Percentiles rank a stretch among this genome's conserved stretches.
These are phyloP conservation scores for Trichothecium roseum DNA, from an alignment of 2,329 filamentous ascomycete species.

Conservation along the genomic window DNA sequence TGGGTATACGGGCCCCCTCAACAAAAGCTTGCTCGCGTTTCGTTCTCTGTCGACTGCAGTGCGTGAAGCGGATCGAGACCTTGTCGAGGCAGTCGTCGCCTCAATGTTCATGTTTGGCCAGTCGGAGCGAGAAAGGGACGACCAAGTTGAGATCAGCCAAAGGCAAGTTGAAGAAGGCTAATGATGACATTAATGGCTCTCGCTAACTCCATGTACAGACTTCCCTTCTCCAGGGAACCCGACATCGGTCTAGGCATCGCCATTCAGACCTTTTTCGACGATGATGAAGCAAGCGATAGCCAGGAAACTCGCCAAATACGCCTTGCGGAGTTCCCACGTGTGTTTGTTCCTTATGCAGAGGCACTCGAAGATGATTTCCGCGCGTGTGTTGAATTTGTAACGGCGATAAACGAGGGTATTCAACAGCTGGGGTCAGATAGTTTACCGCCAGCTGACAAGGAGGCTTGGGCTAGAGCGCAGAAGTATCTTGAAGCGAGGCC, in stretches of 20 bases:
- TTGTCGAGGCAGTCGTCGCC: constrained; percentile 73
- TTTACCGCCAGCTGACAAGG: constrained; percentile 34
- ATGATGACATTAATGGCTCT: constrained; percentile 8
- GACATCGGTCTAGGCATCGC: constrained; percentile 71
- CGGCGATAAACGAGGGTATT: constrained; percentile 46
- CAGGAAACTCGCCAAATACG: constrained; percentile 32
- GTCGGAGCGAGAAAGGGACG: constrained; percentile 57
- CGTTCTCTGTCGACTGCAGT: constrained; percentile 74
- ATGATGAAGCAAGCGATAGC: constrained; percentile 50
- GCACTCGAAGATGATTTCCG: constrained; percentile 50
- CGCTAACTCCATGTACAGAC: constrained; percentile 21
- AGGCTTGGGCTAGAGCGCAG: constrained; percentile 44
- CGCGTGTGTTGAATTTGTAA: constrained; percentile 46
- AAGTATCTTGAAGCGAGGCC: constrained; percentile 32
- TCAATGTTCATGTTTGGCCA: constrained; percentile 76
- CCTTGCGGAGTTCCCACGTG: constrained; percentile 38
- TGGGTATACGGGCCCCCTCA: constrained; percentile 90
- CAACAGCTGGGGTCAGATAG: constrained; percentile 39
- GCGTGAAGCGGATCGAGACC: constrained; percentile 67
- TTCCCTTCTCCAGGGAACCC: constrained; percentile 60
- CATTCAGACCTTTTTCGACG: constrained; percentile 69
- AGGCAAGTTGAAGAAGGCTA: constrained; percentile 40
- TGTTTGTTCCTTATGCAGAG: constrained; percentile 48
- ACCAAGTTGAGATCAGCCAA: constrained; percentile 59
- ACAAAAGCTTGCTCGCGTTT: constrained; percentile 79